phyloP scores from a whole-genome alignment of 2,329 filamentous ascomycete genomes.

The Calonectria leucothoes region DNA sequence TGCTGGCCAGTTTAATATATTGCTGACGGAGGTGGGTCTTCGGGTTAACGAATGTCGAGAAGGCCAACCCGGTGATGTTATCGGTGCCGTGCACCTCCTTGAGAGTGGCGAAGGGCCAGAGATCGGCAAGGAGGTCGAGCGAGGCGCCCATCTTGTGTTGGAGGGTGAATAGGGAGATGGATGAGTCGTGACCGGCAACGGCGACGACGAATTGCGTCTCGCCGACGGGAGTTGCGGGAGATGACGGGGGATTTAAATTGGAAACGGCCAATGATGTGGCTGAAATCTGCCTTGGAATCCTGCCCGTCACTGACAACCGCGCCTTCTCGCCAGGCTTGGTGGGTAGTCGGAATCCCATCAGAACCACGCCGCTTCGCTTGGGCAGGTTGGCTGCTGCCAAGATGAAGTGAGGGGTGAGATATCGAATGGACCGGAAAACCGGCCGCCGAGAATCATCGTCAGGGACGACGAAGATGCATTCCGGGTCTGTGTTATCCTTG shows the following conservation, averaged over 20 bases:
- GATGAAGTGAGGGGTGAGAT: constrained; percentile 67
- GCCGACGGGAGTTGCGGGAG: constrained; percentile 62
- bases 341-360: constrained; percentile 68
- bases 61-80: constrained; percentile 69
- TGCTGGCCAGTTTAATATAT: constrained; percentile 79
- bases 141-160: constrained; percentile 68
- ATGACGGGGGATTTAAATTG: constrained; percentile 69
- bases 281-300: constrained; percentile 75
- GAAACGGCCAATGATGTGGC: constrained; percentile 83
- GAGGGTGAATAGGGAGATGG: constrained; percentile 81
- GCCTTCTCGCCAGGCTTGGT: constrained; percentile 50
- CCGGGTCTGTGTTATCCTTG: constrained; percentile 60
- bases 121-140: constrained; percentile 62
- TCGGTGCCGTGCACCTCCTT: constrained; percentile 64
- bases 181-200: constrained; percentile 82
- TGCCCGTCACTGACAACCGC: constrained; percentile 62
- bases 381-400: constrained; percentile 70
- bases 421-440: constrained; percentile 68
- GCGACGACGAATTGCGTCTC: constrained; percentile 85
- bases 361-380: constrained; percentile 65
- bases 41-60: constrained; percentile 69
- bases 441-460: constrained; percentile 60
- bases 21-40: constrained; percentile 53
- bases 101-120: constrained; percentile 65
- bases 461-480: constrained; percentile 67